Conservation (phyloP, 2,329 filamentous ascomycete species). For the Cladophialophora carrionii region DNA sequence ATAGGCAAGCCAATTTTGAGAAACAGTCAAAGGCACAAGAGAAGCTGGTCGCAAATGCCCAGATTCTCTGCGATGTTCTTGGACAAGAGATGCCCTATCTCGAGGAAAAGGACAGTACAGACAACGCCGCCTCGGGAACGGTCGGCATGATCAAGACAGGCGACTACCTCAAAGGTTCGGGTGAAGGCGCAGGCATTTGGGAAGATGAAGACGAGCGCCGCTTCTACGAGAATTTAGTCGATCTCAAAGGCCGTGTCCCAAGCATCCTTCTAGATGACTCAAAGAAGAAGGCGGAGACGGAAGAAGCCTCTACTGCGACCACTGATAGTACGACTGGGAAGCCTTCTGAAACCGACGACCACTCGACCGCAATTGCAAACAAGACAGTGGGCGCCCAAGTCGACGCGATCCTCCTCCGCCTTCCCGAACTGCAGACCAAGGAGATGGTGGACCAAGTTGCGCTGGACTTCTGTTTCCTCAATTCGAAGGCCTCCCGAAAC, state of each 20-base stretch:
- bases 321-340: conserved; percentile 53
- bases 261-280: conserved; percentile 89
- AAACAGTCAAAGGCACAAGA: conserved; percentile 92
- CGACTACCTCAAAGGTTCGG: conserved; percentile 87
- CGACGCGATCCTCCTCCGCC: conserved; percentile 79
- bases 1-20: conserved; percentile 93
- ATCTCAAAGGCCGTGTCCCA: conserved; percentile 93
- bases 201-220: conserved; percentile 97
- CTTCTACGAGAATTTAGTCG: conserved; percentile 96
- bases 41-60: conserved; percentile 84
- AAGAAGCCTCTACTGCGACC: conserved; percentile 70
- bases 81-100: conserved; percentile 92
- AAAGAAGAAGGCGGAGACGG: conserved; percentile 82
- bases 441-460: conserved; percentile 90
- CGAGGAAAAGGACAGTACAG: conserved; percentile 75
- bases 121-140: conserved; percentile 68
- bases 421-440: conserved; percentile 91
- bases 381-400: conserved; percentile 98
- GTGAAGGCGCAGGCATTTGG: conserved; percentile 93
- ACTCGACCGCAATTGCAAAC: conserved; percentile 92
- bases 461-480: conserved; percentile 96
- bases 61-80: conserved; percentile 84
- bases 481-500: conserved; percentile 97
- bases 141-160: conserved; percentile 94
- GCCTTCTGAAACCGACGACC: conserved; percentile 68